Percentiles rank a stretch among this genome's conserved stretches.
phyloP scores from a whole-genome alignment of 1,284 basidiomycete genomes.

The Trametes sp. region DNA sequence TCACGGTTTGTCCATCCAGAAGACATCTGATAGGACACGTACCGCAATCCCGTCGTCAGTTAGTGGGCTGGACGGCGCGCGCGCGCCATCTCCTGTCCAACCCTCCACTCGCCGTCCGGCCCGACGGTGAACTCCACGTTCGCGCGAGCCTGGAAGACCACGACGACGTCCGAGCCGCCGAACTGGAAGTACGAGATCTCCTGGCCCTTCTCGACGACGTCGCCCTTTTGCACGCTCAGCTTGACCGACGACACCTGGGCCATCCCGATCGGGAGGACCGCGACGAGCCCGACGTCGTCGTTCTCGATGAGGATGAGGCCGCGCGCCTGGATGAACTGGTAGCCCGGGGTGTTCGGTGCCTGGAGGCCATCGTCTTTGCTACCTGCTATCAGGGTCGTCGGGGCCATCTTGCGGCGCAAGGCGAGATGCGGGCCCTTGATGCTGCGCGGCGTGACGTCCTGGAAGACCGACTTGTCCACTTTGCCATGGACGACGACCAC shows the following conservation, averaged over 20 bases:
- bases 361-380: too few species aligned
- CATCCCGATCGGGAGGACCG: constrained; percentile 37
- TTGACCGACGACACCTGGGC: constrained; percentile 35
- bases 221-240: constrained; percentile 28
- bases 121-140: constrained; percentile 26
- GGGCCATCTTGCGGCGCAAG: constrained; percentile 20
- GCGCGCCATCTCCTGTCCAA: too few species aligned
- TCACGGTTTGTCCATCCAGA: too few species aligned
- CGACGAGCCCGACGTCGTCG: constrained; percentile 31
- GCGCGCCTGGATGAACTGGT: constrained; percentile 38
- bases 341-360: constrained; percentile 31
- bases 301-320: constrained; percentile 32
- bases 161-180: constrained; percentile 21
- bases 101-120: too few species aligned
- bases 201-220: constrained; percentile 30
- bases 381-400: background rate
- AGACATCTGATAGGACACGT: too few species aligned
- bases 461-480: too few species aligned
- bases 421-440: background rate
- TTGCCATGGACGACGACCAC: background rate
- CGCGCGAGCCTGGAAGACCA: constrained; percentile 13
- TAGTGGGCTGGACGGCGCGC: too few species aligned
- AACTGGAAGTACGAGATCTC: constrained; percentile 34
- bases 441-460: too few species aligned
- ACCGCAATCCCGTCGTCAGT: too few species aligned